Evolutionary conservation across 2,329 filamentous ascomycete genomes (phyloP), one percentile per base, ranked within the genome.

Genomic region (Neobulgaria alba): DNA sequence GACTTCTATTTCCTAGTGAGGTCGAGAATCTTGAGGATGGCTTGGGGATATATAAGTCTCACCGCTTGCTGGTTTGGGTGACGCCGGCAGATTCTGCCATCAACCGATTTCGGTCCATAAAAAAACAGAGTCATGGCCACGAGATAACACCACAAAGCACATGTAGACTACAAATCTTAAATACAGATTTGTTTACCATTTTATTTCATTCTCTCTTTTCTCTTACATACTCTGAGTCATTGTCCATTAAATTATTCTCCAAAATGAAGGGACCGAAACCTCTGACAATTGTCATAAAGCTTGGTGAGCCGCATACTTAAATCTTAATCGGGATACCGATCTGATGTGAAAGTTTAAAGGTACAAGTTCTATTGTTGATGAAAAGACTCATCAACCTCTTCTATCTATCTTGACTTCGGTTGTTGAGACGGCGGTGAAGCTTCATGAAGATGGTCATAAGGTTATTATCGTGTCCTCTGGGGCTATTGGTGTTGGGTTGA

Each of bases 301-400:
- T 82, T 50, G 77, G 77, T 80, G 71, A 48, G 53, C 15, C 18
- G 10, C 9, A n/a, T n/a, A n/a, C 9, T 20, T 19, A 8, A 14
- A 14, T 8, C 5, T n/a, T 29, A 18, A 9, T 10, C 3, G 15
- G 12, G 15, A 15, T 10, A 10, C n/a, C n/a, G 9, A 29, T 14
- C 15, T 29, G 14, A 12, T 18, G 17, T 16, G 29, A 14, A n/a
- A 38, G 5, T 8, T 39, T 10, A 8, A 15, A 98, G 92, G 92
- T 56, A 96, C 92, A 34, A 95, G 88, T 63, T 96, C 92, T n/a
- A 96, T 98, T 53, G 89, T 98, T 50, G 87, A 96, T 65, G 92
- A 98, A 62, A 84, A 81, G 60, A 94, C 86, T 16, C 92, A 95
- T 65, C 86, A 95, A 59, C 92, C 92, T 3, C 76, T 95, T 26